Conservation (phyloP, 176 grass and related monocot genomes). For the Zea mays region Zm-B73-REFERENCE-NAM-5.0 NC_050100.1:214825501-214826000, state of each 20-base stretch:
- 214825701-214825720: background rate
- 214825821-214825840: no score
- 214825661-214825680: background rate
- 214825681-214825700: background rate
- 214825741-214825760: background rate
- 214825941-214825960: no score
- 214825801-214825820: background rate
- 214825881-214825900: no score
- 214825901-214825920: no score
- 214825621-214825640: background rate
- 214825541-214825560: conserved; percentile 74
- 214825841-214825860: no score
- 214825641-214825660: background rate
- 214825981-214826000: no score
- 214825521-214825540: conserved; percentile 54
- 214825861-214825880: no score
- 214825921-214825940: no score
- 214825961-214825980: no score
- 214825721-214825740: background rate
- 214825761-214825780: background rate
- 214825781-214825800: background rate
- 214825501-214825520: conserved; percentile 58
- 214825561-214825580: conserved; percentile 75
- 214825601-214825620: background rate
- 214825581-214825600: conserved; percentile 52